Evolutionary conservation across 495 filamentous ascomycete species (phyloP), one percentile per base, ranked within the genome.

Genomic region (Sordaria brevicollis): DNA sequence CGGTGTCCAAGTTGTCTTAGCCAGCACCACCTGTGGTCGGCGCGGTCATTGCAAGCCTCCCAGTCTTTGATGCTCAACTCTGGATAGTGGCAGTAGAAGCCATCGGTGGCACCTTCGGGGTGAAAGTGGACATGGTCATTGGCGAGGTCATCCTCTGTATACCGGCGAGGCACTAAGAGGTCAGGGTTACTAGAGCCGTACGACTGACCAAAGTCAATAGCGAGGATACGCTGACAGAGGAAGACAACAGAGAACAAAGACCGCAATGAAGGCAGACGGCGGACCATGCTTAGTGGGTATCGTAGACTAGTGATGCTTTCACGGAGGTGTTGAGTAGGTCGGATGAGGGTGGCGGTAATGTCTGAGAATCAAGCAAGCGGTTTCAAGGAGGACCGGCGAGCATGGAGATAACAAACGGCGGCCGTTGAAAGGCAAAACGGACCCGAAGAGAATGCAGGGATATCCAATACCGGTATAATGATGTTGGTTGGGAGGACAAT

Each of bases 51-150:
- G 65, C 71, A 72, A 17, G 33, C 62, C 17, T 72, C 71, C 71
- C 71, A 72, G 8, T 19, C 25, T 4, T 34, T 7, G 3, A 68
- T 29, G 35, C 39, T 65, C 0, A 72, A 49, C 5, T 35, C 21
- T 1, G 71, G 71, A 35, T 72, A 72, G 19, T 70, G 65, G 21
- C 71, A 72, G 21, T 34, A 35, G 49, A 72, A 69, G 10, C 62
- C 69, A 10, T 35, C 25, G 9, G 68, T 37, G 8, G 71, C 39
- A 13, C 71, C 71, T 15, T 43, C 67, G 11, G 71, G 71, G 31
- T 67, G 38, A 15, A 72, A 72, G 2, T 34, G 35, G 49, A 72
- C 38, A 17, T 43, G 38, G 4, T 4, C 1, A 13, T 13, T 6
- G 49, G 15, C 5, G 49, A 62, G 25, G 13, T 62, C 49, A 0